These are phyloP conservation scores for Lumnitzera littorea DNA, from an alignment of 345 rosid genomes.

Conservation along the genomic window DNA sequence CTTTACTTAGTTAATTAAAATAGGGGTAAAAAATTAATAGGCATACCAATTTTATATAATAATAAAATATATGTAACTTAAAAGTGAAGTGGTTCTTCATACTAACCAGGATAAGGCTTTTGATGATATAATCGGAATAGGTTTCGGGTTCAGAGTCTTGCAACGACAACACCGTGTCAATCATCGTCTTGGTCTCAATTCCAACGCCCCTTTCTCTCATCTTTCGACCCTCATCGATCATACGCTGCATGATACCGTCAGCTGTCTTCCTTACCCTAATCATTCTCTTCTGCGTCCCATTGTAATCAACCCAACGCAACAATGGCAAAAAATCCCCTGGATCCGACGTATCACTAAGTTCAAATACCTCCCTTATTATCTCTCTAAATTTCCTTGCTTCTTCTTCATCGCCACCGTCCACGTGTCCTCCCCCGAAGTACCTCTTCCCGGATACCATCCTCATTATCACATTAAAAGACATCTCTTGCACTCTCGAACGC, in stretches of 20 bases:
- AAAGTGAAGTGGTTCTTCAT: too few species aligned
- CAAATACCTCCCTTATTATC: conserved; percentile 3
- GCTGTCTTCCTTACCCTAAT: not conserved
- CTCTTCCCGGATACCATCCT: conserved; percentile 17
- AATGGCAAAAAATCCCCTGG: conserved; percentile 10
- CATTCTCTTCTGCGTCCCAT: conserved; percentile 7
- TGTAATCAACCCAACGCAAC: conserved; percentile 5
- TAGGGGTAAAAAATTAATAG: too few species aligned
- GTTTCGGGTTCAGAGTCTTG: conserved; percentile 13
- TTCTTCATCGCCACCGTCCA: not conserved
- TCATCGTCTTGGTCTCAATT: conserved; percentile 4
- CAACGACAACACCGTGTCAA: conserved; percentile 8
- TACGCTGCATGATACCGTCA: conserved; percentile 5
- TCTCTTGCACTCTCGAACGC: conserved; percentile 6
- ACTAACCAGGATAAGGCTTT: conserved; percentile 10
- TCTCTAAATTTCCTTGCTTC: conserved; percentile 5
- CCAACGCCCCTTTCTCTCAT: not conserved
- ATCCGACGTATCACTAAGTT: conserved; percentile 2
- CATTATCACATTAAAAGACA: conserved; percentile 12
- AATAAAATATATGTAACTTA: too few species aligned
- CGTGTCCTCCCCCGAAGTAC: conserved; percentile 2
- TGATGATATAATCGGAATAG: conserved; percentile 14
- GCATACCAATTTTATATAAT: too few species aligned
- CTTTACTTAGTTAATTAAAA: too few species aligned
- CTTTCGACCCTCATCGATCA: conserved; percentile 1